phyloP scores from a whole-genome alignment of 169 alveolate species.

The Cyclospora cayetanensis region DNA sequence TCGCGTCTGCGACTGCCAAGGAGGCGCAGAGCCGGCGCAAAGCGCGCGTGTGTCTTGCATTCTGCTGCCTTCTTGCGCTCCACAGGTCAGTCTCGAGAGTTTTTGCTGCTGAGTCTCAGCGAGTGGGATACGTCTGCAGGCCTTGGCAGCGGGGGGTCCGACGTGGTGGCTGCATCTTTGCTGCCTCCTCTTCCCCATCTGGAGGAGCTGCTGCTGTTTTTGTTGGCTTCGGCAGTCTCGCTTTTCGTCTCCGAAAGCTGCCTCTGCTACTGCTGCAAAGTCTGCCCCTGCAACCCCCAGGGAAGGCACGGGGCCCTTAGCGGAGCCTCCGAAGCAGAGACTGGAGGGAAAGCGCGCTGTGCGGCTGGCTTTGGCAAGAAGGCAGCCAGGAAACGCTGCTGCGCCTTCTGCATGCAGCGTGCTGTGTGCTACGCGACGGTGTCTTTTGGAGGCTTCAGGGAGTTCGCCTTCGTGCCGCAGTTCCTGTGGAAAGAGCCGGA shows the following conservation, averaged over 20 bases:
- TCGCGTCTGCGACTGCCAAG: no score
- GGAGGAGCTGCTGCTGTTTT: conserved; percentile 40
- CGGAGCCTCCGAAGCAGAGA: no score
- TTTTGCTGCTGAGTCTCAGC: conserved; percentile 38
- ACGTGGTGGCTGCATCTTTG: conserved; percentile 46
- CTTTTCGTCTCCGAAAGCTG: conserved; percentile 4
- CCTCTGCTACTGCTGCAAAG: conserved; percentile 51
- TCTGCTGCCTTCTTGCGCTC: neutral
- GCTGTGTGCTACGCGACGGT: conserved; percentile 43
- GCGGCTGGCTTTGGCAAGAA: neutral
- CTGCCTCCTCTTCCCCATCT: conserved; percentile 54
- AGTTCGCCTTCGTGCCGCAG: conserved; percentile 47
- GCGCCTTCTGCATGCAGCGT: conserved; percentile 24
- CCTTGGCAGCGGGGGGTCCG: conserved; percentile 37
- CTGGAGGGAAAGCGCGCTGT: no score
- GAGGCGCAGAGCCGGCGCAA: no score
- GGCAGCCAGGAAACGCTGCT: neutral
- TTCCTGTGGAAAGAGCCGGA: conserved; percentile 48
- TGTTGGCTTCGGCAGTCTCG: conserved; percentile 34
- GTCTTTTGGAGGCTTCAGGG: conserved; percentile 55
- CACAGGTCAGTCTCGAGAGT: conserved; percentile 47
- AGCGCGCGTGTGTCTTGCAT: no score
- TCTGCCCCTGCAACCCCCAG: conserved; percentile 44
- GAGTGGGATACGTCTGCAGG: conserved; percentile 53
- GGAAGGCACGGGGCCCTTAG: neutral